These are phyloP conservation scores for Lactarius sanguifluus DNA, from an alignment of 768 basidiomycete species.

Conservation along the genomic window DNA sequence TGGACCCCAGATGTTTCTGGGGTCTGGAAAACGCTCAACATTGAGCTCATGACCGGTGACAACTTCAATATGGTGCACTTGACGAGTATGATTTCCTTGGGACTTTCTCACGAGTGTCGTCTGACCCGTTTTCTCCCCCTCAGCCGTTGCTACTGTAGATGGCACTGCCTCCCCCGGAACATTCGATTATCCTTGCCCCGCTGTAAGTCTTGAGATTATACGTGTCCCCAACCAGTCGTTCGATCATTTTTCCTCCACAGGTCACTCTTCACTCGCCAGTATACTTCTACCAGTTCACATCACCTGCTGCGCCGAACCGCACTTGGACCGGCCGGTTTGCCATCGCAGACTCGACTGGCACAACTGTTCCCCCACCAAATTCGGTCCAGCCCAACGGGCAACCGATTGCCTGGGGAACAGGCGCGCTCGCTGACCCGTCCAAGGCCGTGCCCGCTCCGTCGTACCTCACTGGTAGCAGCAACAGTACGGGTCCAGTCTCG, in stretches of 20 bases:
- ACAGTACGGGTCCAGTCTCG: slow-evolving; percentile 6
- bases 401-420: slow-evolving; percentile 65
- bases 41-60: slow-evolving; percentile 78
- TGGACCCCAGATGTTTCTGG: slow-evolving; percentile 64
- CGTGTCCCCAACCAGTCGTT: slow-evolving; percentile 1
- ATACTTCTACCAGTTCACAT: slow-evolving; percentile 80
- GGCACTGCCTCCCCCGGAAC: slow-evolving; percentile 52
- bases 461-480: background rate
- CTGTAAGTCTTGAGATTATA: slow-evolving; percentile 42
- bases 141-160: slow-evolving; percentile 67
- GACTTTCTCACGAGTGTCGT: background rate
- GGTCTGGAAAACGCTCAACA: slow-evolving; percentile 67
- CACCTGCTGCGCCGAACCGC: slow-evolving; percentile 41
- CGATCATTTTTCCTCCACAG: slow-evolving; percentile 35
- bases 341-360: slow-evolving; percentile 54
- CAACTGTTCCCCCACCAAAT: slow-evolving; percentile 50
- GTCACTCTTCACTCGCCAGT: slow-evolving; percentile 63
- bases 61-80: slow-evolving; percentile 69
- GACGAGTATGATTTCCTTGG: slow-evolving; percentile 48
- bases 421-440: slow-evolving; percentile 50
- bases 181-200: slow-evolving; percentile 64
- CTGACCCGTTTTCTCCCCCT: slow-evolving; percentile 12
- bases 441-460: slow-evolving; percentile 30
- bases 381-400: slow-evolving; percentile 47
- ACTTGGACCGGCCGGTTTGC: slow-evolving; percentile 78